These are phyloP conservation scores for Alternaria dauci DNA, from an alignment of 2,329 filamentous ascomycete genomes.

Conservation along the genomic window DNA sequence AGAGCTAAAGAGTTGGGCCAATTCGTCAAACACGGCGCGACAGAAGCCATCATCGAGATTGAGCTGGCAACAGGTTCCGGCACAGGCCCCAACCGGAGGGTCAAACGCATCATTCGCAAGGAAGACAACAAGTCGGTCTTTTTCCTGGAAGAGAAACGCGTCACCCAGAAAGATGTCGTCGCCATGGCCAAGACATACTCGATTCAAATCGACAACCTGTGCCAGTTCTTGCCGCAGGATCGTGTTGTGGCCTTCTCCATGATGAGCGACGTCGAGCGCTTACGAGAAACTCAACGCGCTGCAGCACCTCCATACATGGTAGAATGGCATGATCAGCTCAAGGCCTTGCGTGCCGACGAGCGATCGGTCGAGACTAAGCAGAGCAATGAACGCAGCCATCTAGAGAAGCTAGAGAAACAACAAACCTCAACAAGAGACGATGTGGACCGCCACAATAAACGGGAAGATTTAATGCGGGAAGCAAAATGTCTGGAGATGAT, in stretches of 20 bases:
- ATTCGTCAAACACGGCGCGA: constrained; percentile 89
- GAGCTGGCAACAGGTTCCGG: constrained; percentile 74
- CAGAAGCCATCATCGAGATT: constrained; percentile 84
- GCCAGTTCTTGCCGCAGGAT: constrained; percentile 96
- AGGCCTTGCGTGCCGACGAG: constrained; percentile 72
- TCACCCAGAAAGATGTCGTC: constrained; percentile 69
- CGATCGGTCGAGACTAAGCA: constrained; percentile 69
- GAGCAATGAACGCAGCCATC: constrained; percentile 66
- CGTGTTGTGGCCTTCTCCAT: constrained; percentile 93
- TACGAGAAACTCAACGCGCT: constrained; percentile 86
- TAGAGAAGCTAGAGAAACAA: constrained; percentile 74
- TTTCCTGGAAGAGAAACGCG: constrained; percentile 73
- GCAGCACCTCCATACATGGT: constrained; percentile 85
- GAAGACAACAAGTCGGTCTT: constrained; percentile 86
- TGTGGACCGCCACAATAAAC: constrained; percentile 81
- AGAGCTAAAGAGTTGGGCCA: constrained; percentile 85
- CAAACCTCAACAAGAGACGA: constrained; percentile 80
- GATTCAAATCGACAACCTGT: constrained; percentile 97
- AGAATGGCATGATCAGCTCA: constrained; percentile 78
- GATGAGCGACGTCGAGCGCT: constrained; percentile 79
- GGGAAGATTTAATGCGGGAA: constrained; percentile 70
- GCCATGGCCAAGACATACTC: constrained; percentile 74
- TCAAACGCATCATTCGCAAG: constrained; percentile 78
- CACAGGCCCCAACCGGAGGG: constrained; percentile 72
- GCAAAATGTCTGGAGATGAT: constrained; percentile 71